These are phyloP conservation scores for Cladosporium sp. DNA, from an alignment of 2,329 filamentous ascomycete genomes.

Conservation along the genomic window DNA sequence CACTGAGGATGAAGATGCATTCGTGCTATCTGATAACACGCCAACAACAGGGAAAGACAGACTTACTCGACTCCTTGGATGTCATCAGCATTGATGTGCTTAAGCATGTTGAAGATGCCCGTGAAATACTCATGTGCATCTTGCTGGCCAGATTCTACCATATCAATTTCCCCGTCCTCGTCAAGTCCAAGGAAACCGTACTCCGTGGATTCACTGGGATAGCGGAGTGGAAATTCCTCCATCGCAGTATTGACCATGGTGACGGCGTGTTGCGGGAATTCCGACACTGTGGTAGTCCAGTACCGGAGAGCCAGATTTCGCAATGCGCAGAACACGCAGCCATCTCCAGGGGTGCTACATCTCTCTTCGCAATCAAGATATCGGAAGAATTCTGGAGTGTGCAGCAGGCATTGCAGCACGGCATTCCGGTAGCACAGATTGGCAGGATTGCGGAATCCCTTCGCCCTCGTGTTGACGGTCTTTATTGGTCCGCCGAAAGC, in stretches of 20 bases:
- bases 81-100: neutral
- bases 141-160: neutral
- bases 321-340: conserved; percentile 15
- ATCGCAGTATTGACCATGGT: too few species aligned
- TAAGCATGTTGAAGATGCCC: conserved; percentile 3
- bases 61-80: neutral
- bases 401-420: conserved; percentile 14
- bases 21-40: neutral
- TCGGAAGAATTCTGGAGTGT: conserved; percentile 8
- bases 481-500: neutral
- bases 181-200: neutral
- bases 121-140: conserved; percentile 14
- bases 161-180: neutral
- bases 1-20: neutral
- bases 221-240: too few species aligned
- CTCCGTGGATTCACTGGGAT: neutral
- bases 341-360: neutral
- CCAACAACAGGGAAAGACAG: neutral
- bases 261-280: neutral
- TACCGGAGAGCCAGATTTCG: conserved; percentile 9
- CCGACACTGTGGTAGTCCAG: neutral
- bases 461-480: neutral
- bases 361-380: neutral
- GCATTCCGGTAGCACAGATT: conserved; percentile 15
- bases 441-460: conserved; percentile 1